Evolutionary conservation across 805 yeast species (phyloP).

Genomic region (Zygosaccharomyces rouxii): DNA sequence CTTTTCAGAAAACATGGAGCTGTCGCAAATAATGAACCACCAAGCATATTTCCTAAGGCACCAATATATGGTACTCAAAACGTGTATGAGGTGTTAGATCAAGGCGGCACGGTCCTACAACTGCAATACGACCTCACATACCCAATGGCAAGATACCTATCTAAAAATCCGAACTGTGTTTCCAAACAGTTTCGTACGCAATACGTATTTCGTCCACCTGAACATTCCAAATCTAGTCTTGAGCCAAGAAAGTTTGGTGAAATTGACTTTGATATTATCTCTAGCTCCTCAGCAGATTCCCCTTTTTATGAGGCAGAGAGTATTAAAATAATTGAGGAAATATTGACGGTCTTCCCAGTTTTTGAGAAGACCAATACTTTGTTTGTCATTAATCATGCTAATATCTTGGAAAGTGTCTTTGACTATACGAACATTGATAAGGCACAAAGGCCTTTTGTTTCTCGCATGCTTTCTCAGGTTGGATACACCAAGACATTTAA

Average conservation of each 20-base stretch:
- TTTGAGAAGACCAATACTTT: conserved; percentile 52
- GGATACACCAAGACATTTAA: conserved; percentile 64
- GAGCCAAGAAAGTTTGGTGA: conserved; percentile 78
- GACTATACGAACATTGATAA: conserved; percentile 78
- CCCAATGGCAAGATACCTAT: conserved; percentile 82
- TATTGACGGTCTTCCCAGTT: conserved; percentile 61
- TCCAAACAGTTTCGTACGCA: conserved; percentile 69
- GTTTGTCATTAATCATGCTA: conserved; percentile 75
- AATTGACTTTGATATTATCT: conserved; percentile 77
- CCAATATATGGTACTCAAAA: conserved; percentile 62
- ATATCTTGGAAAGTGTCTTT: conserved; percentile 67
- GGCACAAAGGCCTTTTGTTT: conserved; percentile 65
- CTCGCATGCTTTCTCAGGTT: conserved; percentile 68
- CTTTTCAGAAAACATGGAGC: conserved; percentile 85
- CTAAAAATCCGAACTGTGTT: conserved; percentile 47
- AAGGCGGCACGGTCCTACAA: conserved; percentile 82
- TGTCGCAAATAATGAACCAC: conserved; percentile 60
- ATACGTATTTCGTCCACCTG: conserved; percentile 71
- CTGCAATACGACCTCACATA: conserved; percentile 84
- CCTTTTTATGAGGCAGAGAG: conserved; percentile 82
- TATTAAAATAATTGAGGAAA: conserved; percentile 74
- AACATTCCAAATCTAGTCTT: conserved; percentile 47
- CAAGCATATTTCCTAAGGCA: conserved; percentile 75
- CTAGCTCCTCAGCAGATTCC: conserved; percentile 42
- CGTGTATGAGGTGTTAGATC: conserved; percentile 77